Percentiles rank a stretch among this genome's conserved stretches.
Evolutionary conservation across 768 basidiomycete species (phyloP).

Genomic region (Suillus subalutaceus): DNA sequence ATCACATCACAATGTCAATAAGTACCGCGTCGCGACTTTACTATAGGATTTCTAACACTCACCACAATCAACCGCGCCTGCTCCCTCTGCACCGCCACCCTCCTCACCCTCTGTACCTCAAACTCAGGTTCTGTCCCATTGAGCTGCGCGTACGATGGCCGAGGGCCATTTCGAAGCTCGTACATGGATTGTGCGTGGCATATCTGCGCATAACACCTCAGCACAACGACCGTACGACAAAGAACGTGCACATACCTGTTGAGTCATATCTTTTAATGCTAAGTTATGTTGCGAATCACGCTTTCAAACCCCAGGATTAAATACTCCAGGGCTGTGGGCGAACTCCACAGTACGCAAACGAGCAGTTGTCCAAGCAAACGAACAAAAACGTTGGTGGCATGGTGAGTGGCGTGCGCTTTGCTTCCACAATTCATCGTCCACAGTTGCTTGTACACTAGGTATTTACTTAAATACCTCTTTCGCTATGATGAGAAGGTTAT

Average conservation of each 20-base stretch:
- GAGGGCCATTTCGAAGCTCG: slow-evolving; percentile 14
- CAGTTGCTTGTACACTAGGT: not conserved
- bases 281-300: not conserved
- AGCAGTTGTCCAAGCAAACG: not conserved
- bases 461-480: not conserved
- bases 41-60: not conserved
- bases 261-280: too few relatives aligned
- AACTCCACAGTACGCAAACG: not conserved
- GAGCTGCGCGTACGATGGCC: slow-evolving; percentile 10
- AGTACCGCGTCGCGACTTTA: not conserved
- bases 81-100: slow-evolving; percentile 18
- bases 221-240: not conserved
- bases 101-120: slow-evolving; percentile 28
- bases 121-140: slow-evolving; percentile 21
- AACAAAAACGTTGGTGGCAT: not conserved
- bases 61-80: slow-evolving; percentile 29
- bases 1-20: slow-evolving; percentile 1
- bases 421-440: not conserved
- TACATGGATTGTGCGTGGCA: slow-evolving; percentile 18
- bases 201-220: slow-evolving; percentile 15
- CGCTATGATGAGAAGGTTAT: not conserved
- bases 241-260: too few relatives aligned
- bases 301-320: not conserved
- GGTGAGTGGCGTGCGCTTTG: not conserved
- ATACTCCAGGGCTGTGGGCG: not conserved